Base-by-base conservation (phyloP, 176 grass and related monocot genomes). In the Cymbopogon citratus region DNA sequence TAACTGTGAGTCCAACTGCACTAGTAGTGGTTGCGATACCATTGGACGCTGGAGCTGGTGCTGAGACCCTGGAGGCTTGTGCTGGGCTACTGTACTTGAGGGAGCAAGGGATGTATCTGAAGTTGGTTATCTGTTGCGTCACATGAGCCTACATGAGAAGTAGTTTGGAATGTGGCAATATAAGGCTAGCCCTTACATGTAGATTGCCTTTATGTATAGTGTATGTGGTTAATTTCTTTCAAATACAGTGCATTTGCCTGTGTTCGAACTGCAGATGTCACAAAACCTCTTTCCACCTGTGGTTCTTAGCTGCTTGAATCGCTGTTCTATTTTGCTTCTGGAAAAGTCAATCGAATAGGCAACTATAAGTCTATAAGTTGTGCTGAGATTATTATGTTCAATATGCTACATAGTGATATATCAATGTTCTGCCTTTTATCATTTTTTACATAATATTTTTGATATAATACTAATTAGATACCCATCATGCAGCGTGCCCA, bases 401-500 rank as follows among this genome's bases (percentile, higher is more conserved):
- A 18, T 78, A 69, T 41, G 23, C 61, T 81, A 59, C 66, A 13
- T 36, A 10, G 10, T 81, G 23, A 82, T 63, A 71, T 82, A 48
- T 48, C 16, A 76, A 40, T 21, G 24, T 54, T 14, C 19, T 25
- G 1, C 29, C 51, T 89, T 71, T 65, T 26, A 10, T 43, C 24
- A 13, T 87, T 63, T 34, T 84, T 29, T 83, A 19, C 8, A 79
- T 31, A 62, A 73, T 48, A 18, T 24, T 48, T 54, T 65, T 75
- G 43, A 43, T 43, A 14, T 25, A 43, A 43, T 70, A 29, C n/a
- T 31, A 80, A 80, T 39, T 57, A 72, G 63, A 83, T 80, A 43
- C 86, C 48, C 56, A 27, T 54, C 80, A 33, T 70, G n/a, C 76
- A 98, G 95, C 90, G 38, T 98, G 95, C 79, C 92, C 90, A 63